Evolutionary conservation across 805 yeast genomes (phyloP), one percentile per base, ranked within the genome.

Genomic region (Sungouiella blattae): DNA sequence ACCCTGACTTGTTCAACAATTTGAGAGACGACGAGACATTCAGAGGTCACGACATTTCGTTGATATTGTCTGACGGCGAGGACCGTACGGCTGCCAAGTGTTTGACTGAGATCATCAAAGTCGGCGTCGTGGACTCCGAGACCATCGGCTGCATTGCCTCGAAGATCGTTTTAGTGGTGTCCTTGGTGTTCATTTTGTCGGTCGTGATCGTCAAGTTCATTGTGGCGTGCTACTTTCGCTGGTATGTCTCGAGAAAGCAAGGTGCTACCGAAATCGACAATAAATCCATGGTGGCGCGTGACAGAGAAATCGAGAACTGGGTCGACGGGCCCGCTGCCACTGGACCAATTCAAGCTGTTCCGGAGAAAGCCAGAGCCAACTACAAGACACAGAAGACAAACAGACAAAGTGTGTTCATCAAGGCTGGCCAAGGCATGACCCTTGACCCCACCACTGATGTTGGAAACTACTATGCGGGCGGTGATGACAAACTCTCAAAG

Each of bases 111-210:
- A 84, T 87, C 35, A 69, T 85, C 33, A 87, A 83, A 60, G 95
- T 91, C 11, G 98, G 98, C 15, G 80, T 78, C 32, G 77, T 93
- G 27, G 98, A 93, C 55, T 78, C 89, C 2, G 86, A 85, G 25
- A 80, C 95, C 5, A 78, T 93, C 51, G 98, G 98, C 5, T 93
- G 98, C 64, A 80, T 93, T 53, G 95, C 96, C 0, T 87, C 97
- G 0, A 67, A 79, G 36, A 79, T 89, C 26, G 96, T 93, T 1
- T 72, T 93, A 41, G 77, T 78, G 49, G 73, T 83, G 5, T 85
- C 97, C 1, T 71, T 93, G 51, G 81, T 84, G 7, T 87, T 93
- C 55, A 89, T 93, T 50, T 68, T 93, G 39, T 74, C 94, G 2
- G 77, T 93, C 35, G 95, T 88, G 16, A 53, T 80, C 34, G 69